Evolutionary conservation across 2,329 filamentous ascomycete genomes (phyloP), one percentile per base, ranked within the genome.

Genomic region (Clonostachys chloroleuca): DNA sequence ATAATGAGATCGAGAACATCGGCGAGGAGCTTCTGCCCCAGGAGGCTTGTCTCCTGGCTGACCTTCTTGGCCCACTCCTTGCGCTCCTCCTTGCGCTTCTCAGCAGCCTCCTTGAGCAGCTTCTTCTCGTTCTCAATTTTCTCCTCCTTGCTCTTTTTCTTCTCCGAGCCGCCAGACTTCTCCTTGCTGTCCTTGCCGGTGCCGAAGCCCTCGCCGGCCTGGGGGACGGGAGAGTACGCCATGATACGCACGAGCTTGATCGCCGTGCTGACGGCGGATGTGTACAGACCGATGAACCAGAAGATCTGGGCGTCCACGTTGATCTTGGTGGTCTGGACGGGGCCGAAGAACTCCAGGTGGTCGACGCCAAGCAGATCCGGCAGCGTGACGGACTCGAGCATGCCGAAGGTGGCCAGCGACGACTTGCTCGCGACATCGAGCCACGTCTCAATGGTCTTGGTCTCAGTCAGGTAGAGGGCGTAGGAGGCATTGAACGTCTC

Each of bases 371-470:
- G 53, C 24, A 73, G 63, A 67, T 86, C 73, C 50, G 82, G 69
- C 43, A 87, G 74, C 0, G 82, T 86, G 39, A 75, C 60, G 51
- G 80, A 77, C 66, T 91, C 87, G 49, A 88, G 69, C 18, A 87
- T 66, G 47, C 86, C 77, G 59, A 88, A 89, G 49, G 86, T 67
- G 43, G 84, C 85, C 44, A 84, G 73, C 56, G 81, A 81, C 7
- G 76, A 77, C 64, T 75, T 78, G 44, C 76, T 74, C 14, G 75
- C 65, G 6, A 84, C 67, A 36, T 82, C 78, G 4, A 87, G 66
- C 66, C 67, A 75, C 24, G 55, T 60, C 44, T 67, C 72, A 35
- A 66, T 50, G 34, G 53, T 51, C 37, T 57, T 59, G 10, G 54
- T 42, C 6, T 52, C 48, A 5, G 61, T 43, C 5, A 49, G 40